Conservation (phyloP, 139 green algal species). For the Coccomyxa sp. region DNA sequence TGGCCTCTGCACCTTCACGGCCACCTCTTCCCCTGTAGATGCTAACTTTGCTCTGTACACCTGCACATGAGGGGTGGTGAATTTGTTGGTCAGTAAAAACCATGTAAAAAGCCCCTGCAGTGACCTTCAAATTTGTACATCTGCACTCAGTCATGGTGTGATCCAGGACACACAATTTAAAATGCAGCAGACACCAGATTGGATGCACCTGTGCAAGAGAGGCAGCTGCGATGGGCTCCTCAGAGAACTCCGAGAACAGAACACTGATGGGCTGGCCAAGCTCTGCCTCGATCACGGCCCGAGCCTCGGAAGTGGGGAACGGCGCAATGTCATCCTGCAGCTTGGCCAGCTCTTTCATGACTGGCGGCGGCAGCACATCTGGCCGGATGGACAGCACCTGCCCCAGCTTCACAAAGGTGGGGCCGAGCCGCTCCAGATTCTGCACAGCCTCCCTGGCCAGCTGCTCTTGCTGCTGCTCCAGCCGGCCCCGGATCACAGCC, state of each 20-base stretch:
- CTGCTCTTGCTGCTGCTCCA: slow-evolving; percentile 42
- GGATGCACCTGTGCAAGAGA: slow-evolving; percentile 79
- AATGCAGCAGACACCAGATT: neutral
- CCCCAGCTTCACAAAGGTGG: slow-evolving; percentile 93
- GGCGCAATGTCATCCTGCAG: slow-evolving; percentile 89
- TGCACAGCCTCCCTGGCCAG: slow-evolving; percentile 64
- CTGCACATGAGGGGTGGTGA: slow-evolving; percentile 21
- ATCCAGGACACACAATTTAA: neutral
- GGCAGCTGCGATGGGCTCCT: slow-evolving; percentile 80
- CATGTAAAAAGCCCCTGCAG: neutral
- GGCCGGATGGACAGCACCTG: slow-evolving; percentile 81
- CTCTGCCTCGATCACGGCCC: slow-evolving; percentile 65
- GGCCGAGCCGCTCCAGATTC: slow-evolving; percentile 78
- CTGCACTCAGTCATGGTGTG: too few species aligned
- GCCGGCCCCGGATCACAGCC: slow-evolving; percentile 45
- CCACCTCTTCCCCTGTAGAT: slow-evolving; percentile 74
- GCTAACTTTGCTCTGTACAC: slow-evolving; percentile 79
- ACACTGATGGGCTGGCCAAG: slow-evolving; percentile 65
- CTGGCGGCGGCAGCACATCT: slow-evolving; percentile 78
- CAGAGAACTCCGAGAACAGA: slow-evolving; percentile 79
- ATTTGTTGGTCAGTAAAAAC: too few species aligned
- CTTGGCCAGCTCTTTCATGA: slow-evolving; percentile 77
- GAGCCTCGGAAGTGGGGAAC: slow-evolving; percentile 62
- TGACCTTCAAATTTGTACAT: neutral
- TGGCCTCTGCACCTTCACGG: slow-evolving; percentile 94